Evolutionary conservation across 441 rosid species (phyloP), one percentile per base, ranked within the genome.

Genomic region (Adansonia gregorii): DNA sequence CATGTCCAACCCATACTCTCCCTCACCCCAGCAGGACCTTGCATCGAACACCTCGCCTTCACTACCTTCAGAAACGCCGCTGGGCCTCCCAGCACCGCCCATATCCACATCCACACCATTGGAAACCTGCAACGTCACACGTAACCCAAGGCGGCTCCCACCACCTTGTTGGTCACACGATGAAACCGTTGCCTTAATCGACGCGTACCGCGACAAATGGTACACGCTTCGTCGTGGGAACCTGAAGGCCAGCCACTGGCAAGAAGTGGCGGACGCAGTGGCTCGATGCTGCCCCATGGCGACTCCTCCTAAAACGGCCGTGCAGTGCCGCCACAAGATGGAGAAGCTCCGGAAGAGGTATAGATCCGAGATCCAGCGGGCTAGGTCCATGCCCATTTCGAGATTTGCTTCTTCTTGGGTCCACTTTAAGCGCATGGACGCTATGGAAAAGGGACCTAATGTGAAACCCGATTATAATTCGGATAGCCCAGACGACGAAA

Each of bases 321-420:
- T 95, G 43, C 99, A 95, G 89, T 95, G 99, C 79, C 91, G 99
- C 2, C 99, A 95, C 83, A 93, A 95, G 93, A 95, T 95, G 98
- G 99, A 95, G 94, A 95, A 93, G 86, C 93, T 95, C 2, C 88
- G 99, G 35, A 92, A 95, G 80, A 86, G 97, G 63, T 93, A 95
- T 63, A 88, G 99, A 0, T 86, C 96, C 2, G 99, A 95, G 94
- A 91, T 92, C 81, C 99, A 95, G 87, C 82, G 99, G 3, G 92
- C 97, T 24, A 86, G 92, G 81, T 93, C 98, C 22, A 86, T 95
- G 81, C 99, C 99, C 0, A 88, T 90, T 61, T 84, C 93, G 14
- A 87, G 93, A 66, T 94, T 93, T 73, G 73, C 87, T 6, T 95
- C 98, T 4, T 94, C 97, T 14, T 95, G 99, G 99, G 95, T 90